Evolutionary conservation across 2,329 filamentous ascomycete species (phyloP).

Genomic region (Trichoderma oligosporum): DNA sequence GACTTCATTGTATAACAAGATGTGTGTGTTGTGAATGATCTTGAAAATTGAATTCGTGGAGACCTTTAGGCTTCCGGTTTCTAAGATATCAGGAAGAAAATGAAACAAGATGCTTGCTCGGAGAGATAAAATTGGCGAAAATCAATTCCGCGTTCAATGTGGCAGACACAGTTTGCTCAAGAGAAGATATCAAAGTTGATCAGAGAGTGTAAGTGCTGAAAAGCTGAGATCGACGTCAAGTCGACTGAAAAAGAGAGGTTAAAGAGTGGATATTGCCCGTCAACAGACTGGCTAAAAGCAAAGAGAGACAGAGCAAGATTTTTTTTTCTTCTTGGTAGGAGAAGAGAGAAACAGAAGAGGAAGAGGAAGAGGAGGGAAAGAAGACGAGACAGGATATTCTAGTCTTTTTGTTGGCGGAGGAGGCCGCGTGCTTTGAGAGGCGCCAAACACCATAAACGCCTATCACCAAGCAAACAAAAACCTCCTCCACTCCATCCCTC

Average conservation of each 20-base stretch:
- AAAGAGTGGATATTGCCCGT: slow-evolving; percentile 18
- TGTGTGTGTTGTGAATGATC: too few species aligned
- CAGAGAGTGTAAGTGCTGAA: slow-evolving; percentile 19
- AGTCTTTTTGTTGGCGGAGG: slow-evolving; percentile 19
- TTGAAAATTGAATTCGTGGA: neutral
- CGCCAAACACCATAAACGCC: too few species aligned
- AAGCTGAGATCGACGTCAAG: slow-evolving; percentile 15
- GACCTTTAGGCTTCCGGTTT: neutral
- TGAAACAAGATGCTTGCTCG: slow-evolving; percentile 5
- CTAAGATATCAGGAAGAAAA: neutral
- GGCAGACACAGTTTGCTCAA: slow-evolving; percentile 34
- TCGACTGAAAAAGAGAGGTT: slow-evolving; percentile 26
- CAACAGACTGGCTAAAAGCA: slow-evolving; percentile 15
- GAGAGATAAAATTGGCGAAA: slow-evolving; percentile 26
- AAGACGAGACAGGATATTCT: slow-evolving; percentile 3
- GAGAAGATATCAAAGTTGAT: slow-evolving; percentile 26
- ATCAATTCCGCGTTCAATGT: slow-evolving; percentile 32
- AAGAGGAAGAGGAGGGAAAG: slow-evolving; percentile 12
- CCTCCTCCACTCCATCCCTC: neutral
- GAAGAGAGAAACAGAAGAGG: slow-evolving; percentile 19
- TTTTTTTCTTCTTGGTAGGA: neutral
- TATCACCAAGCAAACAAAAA: neutral
- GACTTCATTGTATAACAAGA: too few species aligned
- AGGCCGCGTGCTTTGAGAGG: too few species aligned
- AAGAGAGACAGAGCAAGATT: slow-evolving; percentile 18